A percentile compares a stretch with the other conserved stretches of the same genome.
Evolutionary conservation across 148 eudicot genomes (phyloP).

Genomic region (Euryodendron excelsum): DNA sequence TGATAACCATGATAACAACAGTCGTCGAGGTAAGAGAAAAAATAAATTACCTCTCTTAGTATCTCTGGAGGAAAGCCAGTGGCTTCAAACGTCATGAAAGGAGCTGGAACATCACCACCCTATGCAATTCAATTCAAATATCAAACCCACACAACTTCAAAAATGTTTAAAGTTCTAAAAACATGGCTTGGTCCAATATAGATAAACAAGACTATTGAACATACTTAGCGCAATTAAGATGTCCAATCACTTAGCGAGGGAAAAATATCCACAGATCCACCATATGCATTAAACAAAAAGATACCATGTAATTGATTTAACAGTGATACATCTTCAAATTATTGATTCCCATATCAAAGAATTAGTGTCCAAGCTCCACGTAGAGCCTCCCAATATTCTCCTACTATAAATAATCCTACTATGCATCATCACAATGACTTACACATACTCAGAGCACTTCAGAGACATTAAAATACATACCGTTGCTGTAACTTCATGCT

Average conservation of each 20-base stretch:
- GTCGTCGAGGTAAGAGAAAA: constrained; percentile 3
- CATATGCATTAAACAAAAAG: neutral
- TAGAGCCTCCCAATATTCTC: neutral
- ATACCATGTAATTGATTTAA: neutral
- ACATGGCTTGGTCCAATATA: neutral
- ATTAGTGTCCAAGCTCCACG: neutral
- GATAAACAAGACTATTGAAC: neutral
- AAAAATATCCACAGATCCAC: neutral
- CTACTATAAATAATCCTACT: no score
- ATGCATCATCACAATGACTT: neutral
- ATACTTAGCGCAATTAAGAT: neutral
- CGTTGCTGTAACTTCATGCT: constrained; percentile 91
- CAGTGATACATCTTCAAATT: neutral
- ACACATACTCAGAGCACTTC: neutral
- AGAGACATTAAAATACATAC: constrained; percentile 41
- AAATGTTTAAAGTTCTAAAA: constrained; percentile 3
- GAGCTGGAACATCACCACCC: constrained; percentile 97
- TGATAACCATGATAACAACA: no score
- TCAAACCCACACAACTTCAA: neutral
- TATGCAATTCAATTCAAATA: constrained; percentile 29
- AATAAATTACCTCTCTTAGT: constrained; percentile 86
- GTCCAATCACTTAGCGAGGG: constrained; percentile 5
- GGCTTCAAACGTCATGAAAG: constrained; percentile 91
- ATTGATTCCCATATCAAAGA: neutral
- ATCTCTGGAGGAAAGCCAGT: constrained; percentile 91